Conservation (phyloP, 805 yeast genomes). For the Nakazawaea peltata region DNA sequence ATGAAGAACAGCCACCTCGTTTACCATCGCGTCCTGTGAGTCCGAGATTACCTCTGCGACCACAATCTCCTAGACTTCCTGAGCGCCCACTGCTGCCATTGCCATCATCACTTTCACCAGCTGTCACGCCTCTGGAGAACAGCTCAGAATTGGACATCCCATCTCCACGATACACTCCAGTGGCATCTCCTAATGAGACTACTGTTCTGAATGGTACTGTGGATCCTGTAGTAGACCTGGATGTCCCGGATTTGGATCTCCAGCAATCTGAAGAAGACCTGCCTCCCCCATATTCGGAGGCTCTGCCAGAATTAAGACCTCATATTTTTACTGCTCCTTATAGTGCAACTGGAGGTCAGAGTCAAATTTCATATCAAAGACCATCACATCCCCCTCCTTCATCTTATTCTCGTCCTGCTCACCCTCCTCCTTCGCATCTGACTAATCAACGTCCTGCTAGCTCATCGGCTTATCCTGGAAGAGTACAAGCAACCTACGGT, state of each 20-base stretch:
- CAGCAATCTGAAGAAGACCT: too few relatives aligned
- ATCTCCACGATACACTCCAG: conserved; percentile 21
- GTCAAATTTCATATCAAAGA: conserved; percentile 2
- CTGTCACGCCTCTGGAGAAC: background rate
- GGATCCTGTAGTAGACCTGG: too few relatives aligned
- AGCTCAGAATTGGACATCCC: conserved; percentile 12
- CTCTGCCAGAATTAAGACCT: conserved; percentile 16
- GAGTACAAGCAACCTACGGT: conserved; percentile 10
- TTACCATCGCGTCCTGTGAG: conserved; percentile 1
- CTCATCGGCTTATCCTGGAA: conserved; percentile 9
- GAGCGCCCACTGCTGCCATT: background rate
- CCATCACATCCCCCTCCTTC: conserved; percentile 12
- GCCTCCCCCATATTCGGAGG: conserved; percentile 29
- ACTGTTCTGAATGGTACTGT: too few relatives aligned
- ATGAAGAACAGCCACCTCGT: background rate
- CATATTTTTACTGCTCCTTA: conserved; percentile 5
- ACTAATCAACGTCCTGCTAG: conserved; percentile 2
- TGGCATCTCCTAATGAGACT: conserved; percentile 18
- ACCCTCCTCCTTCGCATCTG: conserved; percentile 11
- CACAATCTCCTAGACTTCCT: background rate
- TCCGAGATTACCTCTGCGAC: background rate
- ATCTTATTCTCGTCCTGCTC: conserved; percentile 7
- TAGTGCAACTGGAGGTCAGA: conserved; percentile 3
- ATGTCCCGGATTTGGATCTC: too few relatives aligned
- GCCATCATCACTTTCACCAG: background rate